Evolutionary conservation across 78 protist species (phyloP).

Genomic region (Paulinella micropora): DNA sequence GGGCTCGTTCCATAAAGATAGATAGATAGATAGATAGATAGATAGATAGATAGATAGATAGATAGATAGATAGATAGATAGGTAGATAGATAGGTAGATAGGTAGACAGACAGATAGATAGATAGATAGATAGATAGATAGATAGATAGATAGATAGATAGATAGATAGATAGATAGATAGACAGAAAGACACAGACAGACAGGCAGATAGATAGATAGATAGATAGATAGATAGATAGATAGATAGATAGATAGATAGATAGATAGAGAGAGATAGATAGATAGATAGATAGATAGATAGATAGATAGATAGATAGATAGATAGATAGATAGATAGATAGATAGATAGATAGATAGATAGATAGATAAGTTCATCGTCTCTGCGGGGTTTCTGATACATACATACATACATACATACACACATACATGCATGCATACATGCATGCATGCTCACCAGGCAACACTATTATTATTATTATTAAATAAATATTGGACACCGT

Average conservation of each 20-base stretch:
- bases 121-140: not conserved
- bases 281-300: not conserved
- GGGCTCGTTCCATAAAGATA: no score
- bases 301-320: not conserved
- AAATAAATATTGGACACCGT: no score
- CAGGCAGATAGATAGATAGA: not conserved
- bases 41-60: no score
- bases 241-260: not conserved
- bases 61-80: not conserved
- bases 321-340: not conserved
- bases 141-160: not conserved
- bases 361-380: not conserved
- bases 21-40: no score
- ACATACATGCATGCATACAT: not conserved
- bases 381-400: not conserved
- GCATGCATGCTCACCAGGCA: no score
- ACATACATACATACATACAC: not conserved
- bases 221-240: not conserved
- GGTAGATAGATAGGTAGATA: not conserved
- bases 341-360: not conserved
- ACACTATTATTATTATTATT: no score
- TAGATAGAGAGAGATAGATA: not conserved
- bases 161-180: not conserved
- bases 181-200: not conserved
- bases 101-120: not conserved